Evolutionary conservation across 345 rosid species (phyloP).

Genomic region (Mangifera indica): DNA sequence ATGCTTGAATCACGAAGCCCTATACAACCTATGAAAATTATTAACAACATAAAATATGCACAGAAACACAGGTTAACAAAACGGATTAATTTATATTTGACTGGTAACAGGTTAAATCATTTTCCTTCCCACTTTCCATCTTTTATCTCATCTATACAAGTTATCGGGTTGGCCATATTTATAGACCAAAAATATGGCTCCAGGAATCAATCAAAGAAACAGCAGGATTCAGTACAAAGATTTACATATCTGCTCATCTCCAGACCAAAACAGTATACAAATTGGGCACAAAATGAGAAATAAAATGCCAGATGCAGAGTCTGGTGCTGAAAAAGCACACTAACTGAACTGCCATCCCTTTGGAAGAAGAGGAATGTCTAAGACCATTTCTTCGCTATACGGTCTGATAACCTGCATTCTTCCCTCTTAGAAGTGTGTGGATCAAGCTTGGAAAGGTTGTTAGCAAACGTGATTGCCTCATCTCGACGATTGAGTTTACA

Average conservation of each 20-base stretch:
- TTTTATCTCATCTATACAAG: neutral
- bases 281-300: neutral
- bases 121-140: neutral
- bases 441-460: constrained; percentile 63
- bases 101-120: neutral
- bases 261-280: constrained; percentile 3
- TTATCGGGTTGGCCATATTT: neutral
- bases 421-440: constrained; percentile 52
- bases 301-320: neutral
- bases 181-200: neutral
- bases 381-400: constrained; percentile 60
- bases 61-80: neutral
- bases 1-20: too few species aligned
- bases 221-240: neutral
- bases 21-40: neutral
- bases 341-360: neutral
- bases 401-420: constrained; percentile 55
- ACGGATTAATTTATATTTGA: neutral
- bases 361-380: constrained; percentile 22
- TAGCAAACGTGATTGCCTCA: constrained; percentile 63
- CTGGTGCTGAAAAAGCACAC: neutral
- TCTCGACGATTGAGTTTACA: constrained; percentile 61
- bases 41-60: neutral
- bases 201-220: neutral
- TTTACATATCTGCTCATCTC: constrained; percentile 7